Percentiles rank a stretch among this genome's conserved stretches.
phyloP scores from a whole-genome alignment of 2,329 filamentous ascomycete genomes.

The Sporothrix protearum region DNA sequence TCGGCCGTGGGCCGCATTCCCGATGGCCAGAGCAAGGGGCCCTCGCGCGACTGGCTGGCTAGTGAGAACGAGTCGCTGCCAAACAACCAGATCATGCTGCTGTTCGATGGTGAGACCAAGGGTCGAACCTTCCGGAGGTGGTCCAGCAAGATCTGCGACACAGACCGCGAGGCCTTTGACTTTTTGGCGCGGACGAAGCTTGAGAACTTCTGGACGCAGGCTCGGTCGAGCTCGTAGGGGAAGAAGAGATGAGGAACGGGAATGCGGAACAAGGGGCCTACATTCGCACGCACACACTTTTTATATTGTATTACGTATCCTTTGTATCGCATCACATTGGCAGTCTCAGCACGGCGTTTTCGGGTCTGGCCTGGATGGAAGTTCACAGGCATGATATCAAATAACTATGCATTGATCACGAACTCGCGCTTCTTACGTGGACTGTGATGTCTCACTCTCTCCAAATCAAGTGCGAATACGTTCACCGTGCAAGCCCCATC shows the following conservation, averaged over 20 bases:
- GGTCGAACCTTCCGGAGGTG: constrained; percentile 78
- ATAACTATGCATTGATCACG: background rate
- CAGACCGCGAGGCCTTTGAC: constrained; percentile 82
- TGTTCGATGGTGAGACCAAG: constrained; percentile 91
- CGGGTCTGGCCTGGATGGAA: background rate
- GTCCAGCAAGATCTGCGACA: constrained; percentile 87
- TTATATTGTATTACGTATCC: background rate
- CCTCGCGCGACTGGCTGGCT: constrained; percentile 70
- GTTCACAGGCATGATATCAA: constrained; percentile 1
- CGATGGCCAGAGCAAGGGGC: constrained; percentile 54
- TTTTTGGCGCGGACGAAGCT: constrained; percentile 76
- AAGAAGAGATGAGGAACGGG: no score
- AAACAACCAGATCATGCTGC: constrained; percentile 72
- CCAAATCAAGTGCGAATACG: background rate
- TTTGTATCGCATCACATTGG: background rate
- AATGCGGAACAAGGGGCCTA: background rate
- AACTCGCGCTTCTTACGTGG: background rate
- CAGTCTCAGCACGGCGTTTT: constrained; percentile 7
- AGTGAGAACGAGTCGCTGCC: constrained; percentile 80
- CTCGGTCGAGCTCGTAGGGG: constrained; percentile 50
- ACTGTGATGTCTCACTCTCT: background rate
- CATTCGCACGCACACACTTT: background rate
- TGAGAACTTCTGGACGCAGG: constrained; percentile 91
- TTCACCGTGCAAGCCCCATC: background rate
- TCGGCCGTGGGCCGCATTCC: background rate